Conservation (phyloP, 805 yeast genomes). For the Yarrowia yakushimensis region DNA sequence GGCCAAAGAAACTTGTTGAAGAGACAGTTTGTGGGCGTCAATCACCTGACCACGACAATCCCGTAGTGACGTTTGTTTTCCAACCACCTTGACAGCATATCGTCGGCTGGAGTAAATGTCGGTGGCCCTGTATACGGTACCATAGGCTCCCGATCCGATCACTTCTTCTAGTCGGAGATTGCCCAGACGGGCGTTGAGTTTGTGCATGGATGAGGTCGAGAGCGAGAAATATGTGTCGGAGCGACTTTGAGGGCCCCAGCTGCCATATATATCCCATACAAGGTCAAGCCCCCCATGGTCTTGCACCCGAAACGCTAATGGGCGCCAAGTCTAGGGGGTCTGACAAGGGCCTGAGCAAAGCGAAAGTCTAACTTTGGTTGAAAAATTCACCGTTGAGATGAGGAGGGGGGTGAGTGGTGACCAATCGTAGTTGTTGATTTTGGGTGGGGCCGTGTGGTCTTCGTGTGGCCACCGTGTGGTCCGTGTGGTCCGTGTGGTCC, state of each 20-base stretch:
- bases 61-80: constrained; percentile 31
- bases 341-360: background rate
- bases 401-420: no score
- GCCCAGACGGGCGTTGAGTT: constrained; percentile 20
- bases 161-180: constrained; percentile 31
- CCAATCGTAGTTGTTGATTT: no score
- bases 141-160: constrained; percentile 84
- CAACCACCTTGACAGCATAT: constrained; percentile 64
- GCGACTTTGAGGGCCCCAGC: no score
- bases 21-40: constrained; percentile 29
- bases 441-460: no score
- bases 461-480: no score
- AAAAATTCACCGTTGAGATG: background rate
- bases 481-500: no score
- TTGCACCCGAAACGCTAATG: background rate
- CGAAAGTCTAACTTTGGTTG: background rate
- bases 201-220: no score
- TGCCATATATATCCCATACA: background rate
- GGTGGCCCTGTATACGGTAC: constrained; percentile 67
- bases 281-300: constrained; percentile 1
- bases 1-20: constrained; percentile 39
- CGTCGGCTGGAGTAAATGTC: constrained; percentile 46
- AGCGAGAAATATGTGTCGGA: no score
- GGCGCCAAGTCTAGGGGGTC: constrained; percentile 8
- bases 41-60: background rate